phyloP scores from a whole-genome alignment of 1,139 yeast genomes.

The Lodderomyces elongisporus region DNA sequence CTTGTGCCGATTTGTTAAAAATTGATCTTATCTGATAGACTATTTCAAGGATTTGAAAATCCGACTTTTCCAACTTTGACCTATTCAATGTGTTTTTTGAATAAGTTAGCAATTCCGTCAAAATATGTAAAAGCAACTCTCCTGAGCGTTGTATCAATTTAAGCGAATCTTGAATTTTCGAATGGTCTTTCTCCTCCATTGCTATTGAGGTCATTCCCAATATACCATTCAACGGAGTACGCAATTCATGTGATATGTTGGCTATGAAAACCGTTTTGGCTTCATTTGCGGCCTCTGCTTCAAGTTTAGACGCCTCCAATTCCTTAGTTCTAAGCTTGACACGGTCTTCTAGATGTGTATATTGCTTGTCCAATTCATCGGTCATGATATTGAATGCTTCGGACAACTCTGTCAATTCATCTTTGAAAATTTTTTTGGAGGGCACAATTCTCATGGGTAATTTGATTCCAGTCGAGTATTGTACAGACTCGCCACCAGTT shows the following conservation, averaged over 20 bases:
- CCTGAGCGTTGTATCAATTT: constrained; percentile 84
- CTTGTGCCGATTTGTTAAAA: constrained; percentile 77
- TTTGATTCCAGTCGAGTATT: constrained; percentile 36
- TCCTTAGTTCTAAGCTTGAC: constrained; percentile 87
- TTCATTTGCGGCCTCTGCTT: constrained; percentile 91
- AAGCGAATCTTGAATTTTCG: constrained; percentile 59
- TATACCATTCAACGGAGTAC: constrained; percentile 94
- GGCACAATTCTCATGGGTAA: constrained; percentile 50
- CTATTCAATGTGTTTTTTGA: constrained; percentile 86
- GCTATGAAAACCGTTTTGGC: constrained; percentile 95
- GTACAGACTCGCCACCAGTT: constrained; percentile 22
- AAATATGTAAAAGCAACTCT: constrained; percentile 75
- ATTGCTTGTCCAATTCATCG: constrained; percentile 78
- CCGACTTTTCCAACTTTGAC: constrained; percentile 75
- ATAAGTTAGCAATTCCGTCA: constrained; percentile 84
- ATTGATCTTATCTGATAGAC: constrained; percentile 83
- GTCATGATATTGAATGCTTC: constrained; percentile 91
- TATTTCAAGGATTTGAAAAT: constrained; percentile 70
- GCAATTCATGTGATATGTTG: constrained; percentile 88
- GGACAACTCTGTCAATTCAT: constrained; percentile 82
- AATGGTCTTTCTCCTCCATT: constrained; percentile 70
- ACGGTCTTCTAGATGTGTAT: constrained; percentile 78
- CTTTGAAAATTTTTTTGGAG: constrained; percentile 61
- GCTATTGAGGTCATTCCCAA: constrained; percentile 95
- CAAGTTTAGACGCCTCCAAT: constrained; percentile 79